Evolutionary conservation across 495 filamentous ascomycete genomes (phyloP), one percentile per base, ranked within the genome.

Genomic region (Penicillium parvum): DNA sequence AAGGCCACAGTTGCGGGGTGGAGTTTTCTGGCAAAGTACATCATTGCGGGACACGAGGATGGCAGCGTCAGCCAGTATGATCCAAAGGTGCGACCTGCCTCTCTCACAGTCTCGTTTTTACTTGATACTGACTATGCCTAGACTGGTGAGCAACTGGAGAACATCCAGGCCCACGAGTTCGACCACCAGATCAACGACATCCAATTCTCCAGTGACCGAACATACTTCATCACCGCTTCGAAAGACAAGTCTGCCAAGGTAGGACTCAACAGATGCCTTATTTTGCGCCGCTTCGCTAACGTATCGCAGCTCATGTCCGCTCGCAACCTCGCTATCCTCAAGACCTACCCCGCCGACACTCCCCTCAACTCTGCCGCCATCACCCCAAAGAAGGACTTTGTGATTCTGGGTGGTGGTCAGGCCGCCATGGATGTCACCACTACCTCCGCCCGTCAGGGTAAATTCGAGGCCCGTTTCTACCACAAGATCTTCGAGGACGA

Each of bases 391-490:
- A 96, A 96, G 71, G 89, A 96, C 57, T 98, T 86, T 57, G 89
- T 97, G 30, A 92, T 98, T 59, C 83, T 98, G 15, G 92, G 92
- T 48, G 92, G 92, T 75, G 92, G 92, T 45, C 92, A 98, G 69
- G 92, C 91, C 43, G 92, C 92, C 55, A 96, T 96, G 88, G 92
- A 96, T 66, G 92, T 98, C 64, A 98, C 92, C n/a, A 94, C 86
- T 12, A 98, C 92, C 28, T 83, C 83, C 19, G 81, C 87, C 8
- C 79, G 92, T 35, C 92, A 97, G 69, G 92, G 92, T 66, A 96
- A 96, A 69, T 98, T 98, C 75, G 92, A 98, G 66, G 94, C 92
- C 17, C 79, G 92, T 37, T 96, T 98, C 77, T 98, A 95, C 76
- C 92, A 98, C 80, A 95, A 91, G 75, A 81, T 98, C 57, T 96